phyloP scores from a whole-genome alignment of 495 filamentous ascomycete genomes.

The Bacidia rubella region DNA sequence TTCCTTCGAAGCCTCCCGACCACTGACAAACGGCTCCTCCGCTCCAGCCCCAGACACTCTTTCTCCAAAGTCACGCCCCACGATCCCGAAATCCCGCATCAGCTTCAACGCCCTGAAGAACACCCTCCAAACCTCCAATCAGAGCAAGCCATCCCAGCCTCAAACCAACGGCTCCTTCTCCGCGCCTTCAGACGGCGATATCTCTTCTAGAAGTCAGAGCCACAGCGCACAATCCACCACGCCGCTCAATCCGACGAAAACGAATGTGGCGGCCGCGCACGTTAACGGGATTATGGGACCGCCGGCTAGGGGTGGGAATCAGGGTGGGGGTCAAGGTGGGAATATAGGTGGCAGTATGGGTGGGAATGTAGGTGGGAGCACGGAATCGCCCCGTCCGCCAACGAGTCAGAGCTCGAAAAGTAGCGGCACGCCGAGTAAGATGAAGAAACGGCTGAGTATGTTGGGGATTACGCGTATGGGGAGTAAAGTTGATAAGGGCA shows the following conservation, averaged over 20 bases:
- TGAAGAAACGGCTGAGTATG: slow-evolving; percentile 58
- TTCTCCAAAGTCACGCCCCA: background rate
- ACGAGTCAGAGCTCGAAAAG: slow-evolving; percentile 21
- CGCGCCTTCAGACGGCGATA: slow-evolving; percentile 11
- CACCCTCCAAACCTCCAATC: background rate
- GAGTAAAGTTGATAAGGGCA: slow-evolving; percentile 22
- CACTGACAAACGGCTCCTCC: slow-evolving; percentile 9
- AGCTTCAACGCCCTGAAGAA: slow-evolving; percentile 17
- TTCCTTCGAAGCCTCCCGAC: slow-evolving; percentile 1
- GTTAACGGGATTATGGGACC: slow-evolving; percentile 9
- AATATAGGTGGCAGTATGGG: no score
- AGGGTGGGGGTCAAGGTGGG: no score
- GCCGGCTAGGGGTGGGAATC: no score
- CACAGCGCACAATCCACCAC: background rate
- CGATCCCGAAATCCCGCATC: slow-evolving; percentile 10
- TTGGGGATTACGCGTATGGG: slow-evolving; percentile 54
- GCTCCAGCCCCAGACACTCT: background rate
- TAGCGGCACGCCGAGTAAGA: slow-evolving; percentile 28
- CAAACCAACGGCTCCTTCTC: slow-evolving; percentile 10
- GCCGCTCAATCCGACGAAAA: slow-evolving; percentile 5
- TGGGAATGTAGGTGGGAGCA: background rate
- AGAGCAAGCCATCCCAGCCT: no score
- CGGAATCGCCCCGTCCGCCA: slow-evolving; percentile 18
- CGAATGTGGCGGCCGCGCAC: background rate
- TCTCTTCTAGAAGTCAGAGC: slow-evolving; percentile 7